phyloP scores from a whole-genome alignment of 176 grass and related monocot species.

The Saccharum officinarum region DNA sequence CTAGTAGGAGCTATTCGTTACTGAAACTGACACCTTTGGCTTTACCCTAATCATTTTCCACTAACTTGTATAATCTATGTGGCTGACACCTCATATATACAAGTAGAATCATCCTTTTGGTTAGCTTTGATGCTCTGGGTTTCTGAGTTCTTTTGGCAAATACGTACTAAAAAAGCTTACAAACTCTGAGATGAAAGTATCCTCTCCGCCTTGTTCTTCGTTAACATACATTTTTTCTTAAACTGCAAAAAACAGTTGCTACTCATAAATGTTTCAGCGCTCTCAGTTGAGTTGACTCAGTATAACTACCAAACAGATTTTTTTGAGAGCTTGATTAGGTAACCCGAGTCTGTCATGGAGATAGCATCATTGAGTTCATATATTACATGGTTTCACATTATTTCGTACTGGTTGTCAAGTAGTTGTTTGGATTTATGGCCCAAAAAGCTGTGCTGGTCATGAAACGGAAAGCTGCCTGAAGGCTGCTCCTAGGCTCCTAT shows the following conservation, averaged over 20 bases:
- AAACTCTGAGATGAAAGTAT: not conserved
- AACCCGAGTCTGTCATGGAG: slow-evolving; percentile 8
- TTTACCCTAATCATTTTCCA: slow-evolving; percentile 35
- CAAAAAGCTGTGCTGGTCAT: slow-evolving; percentile 7
- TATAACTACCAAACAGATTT: not conserved
- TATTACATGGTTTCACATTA: not conserved
- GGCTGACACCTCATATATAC: not conserved
- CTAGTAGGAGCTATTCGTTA: slow-evolving; percentile 22
- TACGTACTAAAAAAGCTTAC: not conserved
- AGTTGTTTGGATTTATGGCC: not conserved
- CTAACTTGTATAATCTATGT: not conserved
- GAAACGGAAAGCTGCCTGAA: not conserved
- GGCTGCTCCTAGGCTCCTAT: not conserved
- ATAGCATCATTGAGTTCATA: not conserved
- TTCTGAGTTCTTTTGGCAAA: not conserved
- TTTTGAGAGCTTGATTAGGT: slow-evolving; percentile 28
- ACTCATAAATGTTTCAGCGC: not conserved
- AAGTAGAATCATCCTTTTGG: not conserved
- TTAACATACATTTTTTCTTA: not conserved
- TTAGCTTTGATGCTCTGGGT: not conserved
- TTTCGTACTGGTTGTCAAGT: not conserved
- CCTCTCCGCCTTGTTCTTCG: not conserved
- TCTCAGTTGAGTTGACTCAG: not conserved
- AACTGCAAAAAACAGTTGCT: not conserved
- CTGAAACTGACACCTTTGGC: slow-evolving; percentile 17